Evolutionary conservation across 345 rosid genomes (phyloP), one percentile per base, ranked within the genome.

Genomic region (Pelargonium nanum): DNA sequence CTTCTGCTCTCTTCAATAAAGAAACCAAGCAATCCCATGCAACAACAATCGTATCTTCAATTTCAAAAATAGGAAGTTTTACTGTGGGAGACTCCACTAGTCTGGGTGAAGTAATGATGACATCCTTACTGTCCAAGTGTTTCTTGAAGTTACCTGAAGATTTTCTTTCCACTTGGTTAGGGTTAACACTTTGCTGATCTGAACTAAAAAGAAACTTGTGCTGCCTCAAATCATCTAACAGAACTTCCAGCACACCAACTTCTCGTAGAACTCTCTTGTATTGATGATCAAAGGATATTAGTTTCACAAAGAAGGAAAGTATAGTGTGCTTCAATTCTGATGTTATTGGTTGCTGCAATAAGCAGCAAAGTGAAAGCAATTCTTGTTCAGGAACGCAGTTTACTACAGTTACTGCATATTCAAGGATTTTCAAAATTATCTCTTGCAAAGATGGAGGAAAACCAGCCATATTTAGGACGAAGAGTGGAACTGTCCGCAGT

Each of bases 381-480:
- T 94, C 99, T 75, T 94, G 99, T 84, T 94, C 99, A 24, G 99
- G 99, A 66, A 94, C 84, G 70, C 99, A 94, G 77, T 86, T 94
- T 74, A 88, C 96, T 61, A 94, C 96, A 25, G 99, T 94, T 64
- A 94, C 99, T 61, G 99, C 97, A 74, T 90, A 90, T 68, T 94
- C 99, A 74, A 94, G 97, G 77, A 94, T 94, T 80, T 94, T 94
- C 75, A 94, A 78, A 61, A 94, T 88, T 72, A 84, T 88, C 67
- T 88, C 96, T 80, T 88, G 99, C 82, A 94, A 76, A 20, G 95
- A 80, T 69, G 86, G 66, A 67, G 97, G 97, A 67, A 94, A 94
- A 67, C 84, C 92, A 62, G 86, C 88, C 99, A 94, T 94, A 66
- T 94, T 94, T 65, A 87, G 83, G 76, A 94, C 85, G 51, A 94